Percentiles rank a stretch among this genome's conserved stretches.
phyloP scores from a whole-genome alignment of 2,329 filamentous ascomycete species.

The Scedosporium apiospermum region DNA sequence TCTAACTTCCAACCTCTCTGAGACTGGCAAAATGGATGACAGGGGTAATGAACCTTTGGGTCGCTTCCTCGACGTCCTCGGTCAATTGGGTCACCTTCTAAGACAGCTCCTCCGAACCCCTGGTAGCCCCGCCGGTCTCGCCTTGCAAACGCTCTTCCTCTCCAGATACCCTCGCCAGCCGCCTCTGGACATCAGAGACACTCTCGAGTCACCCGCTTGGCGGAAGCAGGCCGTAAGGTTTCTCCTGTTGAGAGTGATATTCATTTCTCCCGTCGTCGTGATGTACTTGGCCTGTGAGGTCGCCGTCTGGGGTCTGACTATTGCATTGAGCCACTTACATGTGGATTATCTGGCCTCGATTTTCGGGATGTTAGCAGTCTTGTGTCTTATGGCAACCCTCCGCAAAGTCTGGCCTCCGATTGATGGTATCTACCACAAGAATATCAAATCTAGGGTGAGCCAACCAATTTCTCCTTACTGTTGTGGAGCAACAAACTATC shows the following conservation, averaged over 20 bases:
- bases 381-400: constrained; percentile 22
- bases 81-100: neutral
- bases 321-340: constrained; percentile 19
- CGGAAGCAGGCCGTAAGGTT: neutral
- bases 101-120: neutral
- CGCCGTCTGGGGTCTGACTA: constrained; percentile 34
- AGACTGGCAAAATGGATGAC: neutral
- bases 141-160: neutral
- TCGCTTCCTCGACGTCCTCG: neutral
- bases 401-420: constrained; percentile 10
- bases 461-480: neutral
- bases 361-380: constrained; percentile 34
- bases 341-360: constrained; percentile 39
- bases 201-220: neutral
- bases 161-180: neutral
- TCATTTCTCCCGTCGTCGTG: constrained; percentile 21
- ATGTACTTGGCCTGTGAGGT: constrained; percentile 33
- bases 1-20: neutral
- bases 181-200: neutral
- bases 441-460: constrained; percentile 24
- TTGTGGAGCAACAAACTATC: no score
- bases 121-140: neutral
- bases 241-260: neutral
- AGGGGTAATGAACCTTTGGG: neutral
- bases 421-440: constrained; percentile 19